Base-by-base conservation (phyloP, 805 yeast genomes). In the Saturnispora gosingensis region DNA sequence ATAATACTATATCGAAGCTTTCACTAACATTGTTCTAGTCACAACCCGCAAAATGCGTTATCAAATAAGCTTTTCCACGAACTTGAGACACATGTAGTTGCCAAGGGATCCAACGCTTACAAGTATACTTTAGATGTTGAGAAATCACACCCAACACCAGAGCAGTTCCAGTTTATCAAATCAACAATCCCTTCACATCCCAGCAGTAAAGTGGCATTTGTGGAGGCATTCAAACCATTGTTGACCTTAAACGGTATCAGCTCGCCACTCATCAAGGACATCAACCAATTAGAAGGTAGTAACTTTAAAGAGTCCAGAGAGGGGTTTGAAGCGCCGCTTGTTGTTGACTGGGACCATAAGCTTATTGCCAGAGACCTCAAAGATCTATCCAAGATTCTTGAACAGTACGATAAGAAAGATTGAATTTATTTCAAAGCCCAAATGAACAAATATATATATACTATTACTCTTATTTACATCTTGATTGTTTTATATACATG, bases 301-400 rank as follows among this genome's bases (percentile, higher is more conserved):
- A 6, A 25, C n/a, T 22, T 40, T 15, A 22, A 27, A 6, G 44
- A 40, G 25, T 52, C 55, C 10, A 53, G 51, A 16, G 56, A 56
- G 18, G 63, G 63, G 0, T 72, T 65, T 55, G 68, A 58, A 3
- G 68, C 73, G 1, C 83, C 83, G 1, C 65, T 79, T 43, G 68
- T 80, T 16, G 83, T 82, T 15, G 85, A 82, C 63, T 82, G 86
- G 85, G 79, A 76, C 56, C 72, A 78, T 57, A 73, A 74, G 47
- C 60, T 71, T 61, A 67, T 80, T 24, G 85, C 86, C 2, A 72
- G 75, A 40, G 72, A 77, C 56, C 73, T 69, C 46, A 59, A 64
- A 5, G 65, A 71, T 2, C 67, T 82, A 42, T 66, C 69, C 51
- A 62, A 72, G 49, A 72, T 80, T 48, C 63, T 79, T 55, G 69